Evolutionary conservation across 2,329 filamentous ascomycete genomes (phyloP), one percentile per base, ranked within the genome.

Genomic region (Hymenoscyphus occultus): DNA sequence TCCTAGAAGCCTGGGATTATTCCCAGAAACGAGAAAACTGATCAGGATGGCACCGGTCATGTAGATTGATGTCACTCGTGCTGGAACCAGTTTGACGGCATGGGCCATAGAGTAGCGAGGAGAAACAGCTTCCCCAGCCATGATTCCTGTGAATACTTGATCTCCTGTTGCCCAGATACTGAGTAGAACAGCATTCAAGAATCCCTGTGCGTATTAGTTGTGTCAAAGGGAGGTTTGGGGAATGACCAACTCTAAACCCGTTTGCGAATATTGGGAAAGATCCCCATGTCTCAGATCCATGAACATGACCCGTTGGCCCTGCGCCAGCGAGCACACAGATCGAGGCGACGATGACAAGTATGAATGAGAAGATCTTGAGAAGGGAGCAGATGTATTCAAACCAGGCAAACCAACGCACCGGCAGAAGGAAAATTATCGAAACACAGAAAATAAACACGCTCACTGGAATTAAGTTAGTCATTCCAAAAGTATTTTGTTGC

Each of bases 311-410:
- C 2, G 73, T 70, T 1, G 78, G 76, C 1, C 78, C 79, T 42
- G 79, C 79, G 10, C 79, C 79, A 10, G 72, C 65, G 39, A 78
- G 74, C 56, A 80, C 72, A 19, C 79, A 76, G 16, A 80, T 68
- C 0, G 71, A 73, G n/a, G 75, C 63, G 22, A 78, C 66, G 45
- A 78, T 74, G 61, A 79, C 70, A 19, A 78, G 71, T 14, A 80
- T 60, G 61, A 79, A 74, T 12, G 74, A 65, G 6, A 78, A 54
- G 22, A 79, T 76, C 63, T 80, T 80, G 62, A 79, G 69, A 13
- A 77, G 60, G 0, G 76, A 76, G 0, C 74, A 74, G 22, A 72
- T 40, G 56, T 76, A 77, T 67, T 78, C 75, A 39, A 77, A 77
- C 74, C 76, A 78, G 4, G 74, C 77, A 61, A 78, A 78, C 56